These are phyloP conservation scores for Tubosaeta sp. DNA, from an alignment of 768 basidiomycete species.

Conservation along the genomic window DNA sequence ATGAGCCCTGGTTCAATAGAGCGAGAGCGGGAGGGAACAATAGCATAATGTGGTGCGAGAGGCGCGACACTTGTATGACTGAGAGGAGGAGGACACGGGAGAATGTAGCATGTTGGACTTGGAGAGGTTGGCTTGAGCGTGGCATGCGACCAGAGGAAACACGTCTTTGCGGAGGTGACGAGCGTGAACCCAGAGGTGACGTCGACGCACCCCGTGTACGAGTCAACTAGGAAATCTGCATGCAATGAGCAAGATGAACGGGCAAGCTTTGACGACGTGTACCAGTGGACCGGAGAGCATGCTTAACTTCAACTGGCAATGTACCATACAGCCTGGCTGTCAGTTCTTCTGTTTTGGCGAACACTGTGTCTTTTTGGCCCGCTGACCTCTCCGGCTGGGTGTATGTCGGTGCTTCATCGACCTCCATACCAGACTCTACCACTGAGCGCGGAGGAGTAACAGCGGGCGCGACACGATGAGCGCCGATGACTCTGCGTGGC, in stretches of 20 bases:
- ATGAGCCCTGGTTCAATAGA: slow-evolving; percentile 78
- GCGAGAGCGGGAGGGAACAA: slow-evolving; percentile 58
- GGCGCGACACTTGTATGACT: slow-evolving; percentile 45
- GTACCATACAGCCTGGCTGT: slow-evolving; percentile 62
- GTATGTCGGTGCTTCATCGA: slow-evolving; percentile 49
- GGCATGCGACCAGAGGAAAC: slow-evolving; percentile 83
- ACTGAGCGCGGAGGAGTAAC: slow-evolving; percentile 30
- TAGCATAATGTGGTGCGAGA: slow-evolving; percentile 43
- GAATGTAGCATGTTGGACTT: slow-evolving; percentile 76
- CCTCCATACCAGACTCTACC: slow-evolving; percentile 58
- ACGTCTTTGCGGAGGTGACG: slow-evolving; percentile 65
- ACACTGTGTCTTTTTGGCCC: slow-evolving; percentile 37
- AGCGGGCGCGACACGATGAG: slow-evolving; percentile 16
- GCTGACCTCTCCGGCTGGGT: slow-evolving; percentile 34
- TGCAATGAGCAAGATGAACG: not conserved
- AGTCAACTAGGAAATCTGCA: slow-evolving; percentile 68
- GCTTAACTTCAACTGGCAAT: slow-evolving; percentile 71
- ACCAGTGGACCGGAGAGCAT: slow-evolving; percentile 67
- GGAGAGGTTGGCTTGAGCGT: slow-evolving; percentile 55
- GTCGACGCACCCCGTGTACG: slow-evolving; percentile 69
- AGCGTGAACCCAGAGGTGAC: slow-evolving; percentile 69
- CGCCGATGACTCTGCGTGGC: slow-evolving; percentile 24
- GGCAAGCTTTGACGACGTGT: not conserved
- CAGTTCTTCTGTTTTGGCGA: slow-evolving; percentile 73
- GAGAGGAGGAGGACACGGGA: slow-evolving; percentile 56